Conservation (phyloP, 768 basidiomycete genomes). For the Mycena albidolilacea region DNA sequence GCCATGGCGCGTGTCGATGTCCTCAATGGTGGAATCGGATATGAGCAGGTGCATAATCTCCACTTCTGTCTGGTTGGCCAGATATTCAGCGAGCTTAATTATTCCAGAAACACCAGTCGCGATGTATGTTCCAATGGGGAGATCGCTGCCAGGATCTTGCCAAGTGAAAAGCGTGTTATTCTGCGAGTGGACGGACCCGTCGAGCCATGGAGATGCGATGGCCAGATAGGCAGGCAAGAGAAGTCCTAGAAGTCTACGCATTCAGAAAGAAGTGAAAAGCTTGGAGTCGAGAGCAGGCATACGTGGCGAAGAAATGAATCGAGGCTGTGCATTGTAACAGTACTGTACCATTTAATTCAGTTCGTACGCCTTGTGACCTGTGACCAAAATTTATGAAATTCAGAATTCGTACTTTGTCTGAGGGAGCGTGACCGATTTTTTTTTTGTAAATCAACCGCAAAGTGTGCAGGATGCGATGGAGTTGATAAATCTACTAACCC, state of each 20-base stretch:
- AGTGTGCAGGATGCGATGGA: too few species aligned
- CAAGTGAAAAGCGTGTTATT: constrained; percentile 5
- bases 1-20: background rate
- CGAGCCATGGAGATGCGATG: background rate
- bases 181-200: background rate
- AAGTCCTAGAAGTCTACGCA: background rate
- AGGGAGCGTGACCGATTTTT: too few species aligned
- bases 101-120: constrained; percentile 1
- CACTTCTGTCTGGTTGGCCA: background rate
- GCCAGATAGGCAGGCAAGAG: background rate
- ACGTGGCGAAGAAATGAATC: too few species aligned
- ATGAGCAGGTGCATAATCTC: background rate
- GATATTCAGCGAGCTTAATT: background rate
- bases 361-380: too few species aligned
- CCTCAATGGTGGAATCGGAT: constrained; percentile 4
- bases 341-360: too few species aligned
- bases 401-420: too few species aligned
- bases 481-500: too few species aligned
- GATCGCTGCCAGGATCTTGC: background rate
- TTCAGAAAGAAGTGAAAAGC: background rate
- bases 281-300: too few species aligned
- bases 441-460: too few species aligned
- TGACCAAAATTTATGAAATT: too few species aligned
- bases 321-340: too few species aligned
- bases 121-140: constrained; percentile 9